Evolutionary conservation across 2,329 filamentous ascomycete species (phyloP), one percentile per base, ranked within the genome.

Genomic region (Conoideocrella luteorostrata): DNA sequence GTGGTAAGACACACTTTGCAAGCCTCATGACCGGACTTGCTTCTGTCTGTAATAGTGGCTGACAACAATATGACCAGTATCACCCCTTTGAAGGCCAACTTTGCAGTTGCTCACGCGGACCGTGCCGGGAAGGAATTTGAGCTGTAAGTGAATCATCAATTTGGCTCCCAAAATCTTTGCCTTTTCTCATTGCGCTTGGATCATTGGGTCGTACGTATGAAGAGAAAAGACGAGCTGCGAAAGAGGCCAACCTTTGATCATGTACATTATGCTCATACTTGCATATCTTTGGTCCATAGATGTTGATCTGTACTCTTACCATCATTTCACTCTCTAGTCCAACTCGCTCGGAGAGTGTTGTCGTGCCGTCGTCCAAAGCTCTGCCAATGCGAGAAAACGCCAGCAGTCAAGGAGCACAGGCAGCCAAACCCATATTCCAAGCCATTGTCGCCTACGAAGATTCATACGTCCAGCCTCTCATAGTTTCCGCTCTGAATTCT

Each of bases 31-130:
- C n/a, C n/a, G n/a, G n/a, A n/a, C n/a, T n/a, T n/a, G n/a, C n/a
- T n/a, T n/a, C n/a, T n/a, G n/a, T n/a, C n/a, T n/a, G n/a, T n/a
- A n/a, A 37, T 55, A 23, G 50, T 33, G 30, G 30, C 45, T 43
- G 21, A 43, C 36, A 10, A 4, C 35, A 15, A 3, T 30, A 13
- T 15, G 24, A 23, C 4, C 57, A 95, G 89, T 64, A 81, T 98
- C 45, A 96, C 93, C 4, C 88, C 91, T 12, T 65, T 97, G 52
- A 87, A 86, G 63, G 90, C 91, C 33, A 96, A 95, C 64, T 98
- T 96, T 64, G 89, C 86, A 78, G 88, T 91, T 23, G 29, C 42
- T 21, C 38, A 41, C n/a, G 28, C 46, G 17, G 42, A 39, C 9
- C 42, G 42, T 18, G 70, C 81, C 49, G 74, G 81, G 57, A 74